Evolutionary conservation across 441 rosid species (phyloP), one percentile per base, ranked within the genome.

Genomic region (Erodium moschatum): DNA sequence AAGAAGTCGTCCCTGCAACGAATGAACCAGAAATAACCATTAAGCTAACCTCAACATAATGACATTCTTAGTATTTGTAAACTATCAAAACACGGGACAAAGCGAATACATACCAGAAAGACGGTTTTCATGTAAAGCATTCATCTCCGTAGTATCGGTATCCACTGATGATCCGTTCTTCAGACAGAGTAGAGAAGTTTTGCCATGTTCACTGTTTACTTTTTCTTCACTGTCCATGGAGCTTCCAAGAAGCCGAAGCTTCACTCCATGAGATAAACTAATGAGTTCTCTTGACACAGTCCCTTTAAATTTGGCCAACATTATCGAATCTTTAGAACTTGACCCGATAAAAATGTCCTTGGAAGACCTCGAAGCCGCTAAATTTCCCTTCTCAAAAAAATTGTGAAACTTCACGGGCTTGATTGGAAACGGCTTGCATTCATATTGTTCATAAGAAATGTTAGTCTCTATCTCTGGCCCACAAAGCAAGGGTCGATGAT

Each of bases 111-210:
- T 84, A 91, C 99, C 91, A 6, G 77, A 78, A 66, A 72, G 73
- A 67, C 72, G 80, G 42, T 75, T 81, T 65, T 69, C 79, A 40
- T 56, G 74, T 62, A 81, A 73, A 67, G 71, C 70, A 83, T 86
- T 89, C 80, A 86, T 76, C 62, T 85, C 95, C 87, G 87, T 80
- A 64, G 85, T 81, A 20, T 83, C 78, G 65, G 96, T 87, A 67
- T 89, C 96, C 0, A 83, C 85, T 11, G 93, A 87, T 65, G 95
- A 91, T 77, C 80, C 92, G 64, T 79, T 82, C 80, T 71, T 76
- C 19, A 72, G 62, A 65, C 75, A 72, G 67, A 65, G 48, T 24
- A 77, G 61, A 65, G 77, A 71, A 48, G 73, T 64, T 65, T 67
- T 76, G 31, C 64, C 12, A 67, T 72, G 70, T 38, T 75, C 72